A percentile compares a stretch with the other conserved stretches of the same genome.
Conservation (phyloP, 148 eudicot genomes). For the Vaccinium corymbosum region DNA sequence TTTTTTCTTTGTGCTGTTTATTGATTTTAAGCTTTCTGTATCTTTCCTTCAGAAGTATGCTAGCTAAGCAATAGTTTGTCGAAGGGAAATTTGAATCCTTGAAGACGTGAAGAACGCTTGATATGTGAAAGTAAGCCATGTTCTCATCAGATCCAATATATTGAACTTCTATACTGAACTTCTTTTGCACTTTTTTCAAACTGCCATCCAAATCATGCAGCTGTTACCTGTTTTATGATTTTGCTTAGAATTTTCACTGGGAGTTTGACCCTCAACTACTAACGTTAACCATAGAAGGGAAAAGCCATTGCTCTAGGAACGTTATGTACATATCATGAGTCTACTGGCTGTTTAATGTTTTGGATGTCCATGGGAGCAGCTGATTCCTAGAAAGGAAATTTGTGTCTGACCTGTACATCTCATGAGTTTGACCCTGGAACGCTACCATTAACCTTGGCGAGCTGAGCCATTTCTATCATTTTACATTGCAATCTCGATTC, state of each 20-base stretch:
- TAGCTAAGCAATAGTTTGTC: background rate
- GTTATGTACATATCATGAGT: background rate
- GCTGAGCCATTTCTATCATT: background rate
- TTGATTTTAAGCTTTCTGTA: background rate
- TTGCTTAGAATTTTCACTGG: background rate
- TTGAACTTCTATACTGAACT: background rate
- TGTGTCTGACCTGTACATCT: background rate
- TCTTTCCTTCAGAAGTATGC: constrained; percentile 13
- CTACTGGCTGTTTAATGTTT: background rate
- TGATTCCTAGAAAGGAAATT: background rate
- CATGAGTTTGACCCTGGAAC: background rate
- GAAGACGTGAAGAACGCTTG: background rate
- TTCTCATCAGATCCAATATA: background rate
- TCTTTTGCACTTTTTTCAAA: background rate
- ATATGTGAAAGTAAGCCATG: constrained; percentile 17
- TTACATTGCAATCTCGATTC: background rate
- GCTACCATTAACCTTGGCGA: background rate
- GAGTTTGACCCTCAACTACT: background rate
- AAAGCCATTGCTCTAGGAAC: background rate
- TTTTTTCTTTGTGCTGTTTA: background rate
- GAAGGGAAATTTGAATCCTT: background rate
- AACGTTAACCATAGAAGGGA: background rate
- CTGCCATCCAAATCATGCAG: background rate
- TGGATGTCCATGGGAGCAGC: background rate
- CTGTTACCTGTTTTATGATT: background rate